Evolutionary conservation across 1,139 yeast genomes (phyloP), one percentile per base, ranked within the genome.

Genomic region (Candida glucosophila): DNA sequence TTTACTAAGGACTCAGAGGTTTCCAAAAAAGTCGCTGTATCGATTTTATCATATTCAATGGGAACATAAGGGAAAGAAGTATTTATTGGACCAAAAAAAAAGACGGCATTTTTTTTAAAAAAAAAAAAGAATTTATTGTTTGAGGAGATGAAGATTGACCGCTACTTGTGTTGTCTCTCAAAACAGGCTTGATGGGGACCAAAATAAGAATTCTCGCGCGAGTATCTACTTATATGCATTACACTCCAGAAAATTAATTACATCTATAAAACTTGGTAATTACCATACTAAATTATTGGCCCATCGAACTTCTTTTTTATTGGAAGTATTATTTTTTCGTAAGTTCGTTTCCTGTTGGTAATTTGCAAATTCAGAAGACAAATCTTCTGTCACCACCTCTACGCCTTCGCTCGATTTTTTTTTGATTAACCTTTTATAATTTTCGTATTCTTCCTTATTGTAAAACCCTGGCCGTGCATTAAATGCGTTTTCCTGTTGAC

Each of bases 1-100:
- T 78, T 76, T 41, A 85, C 88, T 33, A 85, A 64, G 6, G 92
- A 77, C 55, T 79, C 92, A 14, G 93, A 66, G 8, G 96, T 95
- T 47, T 77, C 83, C 36, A 85, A 66, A 46, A 85, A 85, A 41
- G 73, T 76, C 19, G 77, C 61, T 15, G 95, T 82, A 42, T 77
- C 65, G 49, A 85, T 66, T 51, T 81, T 76, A 33, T 62, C 68
- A 32, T 71, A 78, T 25, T 54, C 53, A 39, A 82, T 61, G 20
- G 81, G 68, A 32, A 85, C 94, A 45, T 80, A 90, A 43, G 64
- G 70, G 53, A 81, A 85, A 44, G 83, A 74, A 52, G 63, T 67
- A 47, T 77, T 73, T 69, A 77, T 71, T 43, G 73, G 74, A 55
- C 81, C 93, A 46, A 85, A 85, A 58, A 81, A 83, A 11, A 94